Percentiles rank a stretch among this genome's conserved stretches.
Evolutionary conservation across 139 green algal genomes (phyloP).

Genomic region (Marvania coccoides): DNA sequence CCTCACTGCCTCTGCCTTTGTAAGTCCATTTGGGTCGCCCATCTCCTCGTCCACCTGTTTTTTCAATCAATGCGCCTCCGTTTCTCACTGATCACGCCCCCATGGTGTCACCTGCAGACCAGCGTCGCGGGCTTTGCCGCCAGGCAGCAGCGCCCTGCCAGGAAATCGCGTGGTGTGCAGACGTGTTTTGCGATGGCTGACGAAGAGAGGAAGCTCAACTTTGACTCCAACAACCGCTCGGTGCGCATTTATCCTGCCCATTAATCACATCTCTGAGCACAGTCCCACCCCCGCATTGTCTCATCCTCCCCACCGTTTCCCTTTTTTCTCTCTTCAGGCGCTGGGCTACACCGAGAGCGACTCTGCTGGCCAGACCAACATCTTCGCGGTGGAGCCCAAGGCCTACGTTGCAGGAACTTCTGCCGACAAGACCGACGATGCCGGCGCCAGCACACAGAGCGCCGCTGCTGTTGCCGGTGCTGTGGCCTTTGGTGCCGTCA

Average conservation of each 20-base stretch:
- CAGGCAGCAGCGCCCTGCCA: constrained; percentile 1
- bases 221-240: constrained; percentile 18
- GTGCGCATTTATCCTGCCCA: constrained; percentile 3
- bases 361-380: constrained; percentile 59
- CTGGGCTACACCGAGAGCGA: constrained; percentile 52
- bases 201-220: constrained; percentile 19
- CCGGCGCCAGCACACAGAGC: not conserved
- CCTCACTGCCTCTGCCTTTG: not conserved
- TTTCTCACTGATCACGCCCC: not conserved
- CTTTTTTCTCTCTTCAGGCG: constrained; percentile 7
- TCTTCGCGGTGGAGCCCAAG: constrained; percentile 52
- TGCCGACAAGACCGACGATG: constrained; percentile 6
- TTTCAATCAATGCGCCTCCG: not conserved
- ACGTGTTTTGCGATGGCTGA: not conserved
- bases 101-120: not conserved
- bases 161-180: constrained; percentile 8
- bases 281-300: not conserved
- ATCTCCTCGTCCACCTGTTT: not conserved
- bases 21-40: not conserved
- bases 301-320: not conserved
- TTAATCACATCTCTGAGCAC: too few species aligned
- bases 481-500: constrained; percentile 5
- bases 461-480: constrained; percentile 3
- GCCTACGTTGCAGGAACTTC: constrained; percentile 20
- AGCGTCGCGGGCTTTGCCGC: constrained; percentile 4